Evolutionary conservation across 1,139 yeast species (phyloP), one percentile per base, ranked within the genome.

Genomic region (Nakaseomyces uthaithaninus): DNA sequence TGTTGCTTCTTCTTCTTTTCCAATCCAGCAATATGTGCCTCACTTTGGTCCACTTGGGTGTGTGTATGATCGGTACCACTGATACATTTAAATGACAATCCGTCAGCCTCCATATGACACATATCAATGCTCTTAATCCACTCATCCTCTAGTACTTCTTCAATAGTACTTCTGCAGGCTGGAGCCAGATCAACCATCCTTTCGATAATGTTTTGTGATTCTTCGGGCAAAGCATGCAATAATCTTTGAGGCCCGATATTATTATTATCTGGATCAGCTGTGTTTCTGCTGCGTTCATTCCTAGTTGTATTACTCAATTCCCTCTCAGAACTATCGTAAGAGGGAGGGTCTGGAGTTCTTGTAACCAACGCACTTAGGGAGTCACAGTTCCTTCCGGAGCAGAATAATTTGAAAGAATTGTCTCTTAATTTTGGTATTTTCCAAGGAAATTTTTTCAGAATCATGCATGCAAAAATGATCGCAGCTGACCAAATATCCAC

Each of bases 401-500:
- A 66, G 42, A 66, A 66, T 26, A 66, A 38, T 59, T 83, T 83
- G 64, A 86, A 89, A 47, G 94, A 82, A 51, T 81, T 77, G 62
- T 89, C 97, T 30, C 80, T 69, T 44, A 80, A 65, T 55, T 86
- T 82, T n/a, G 97, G 96, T 9, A 89, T 87, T 60, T 86, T 87
- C 97, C 97, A 87, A 9, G 97, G 96, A 64, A 89, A 89, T 62
- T 89, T 82, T 61, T 89, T 81, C 63, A 89, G 70, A 53, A 87
- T 80, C 95, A 89, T 87, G 67, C 96, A 89, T 54, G 95, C 86
- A 60, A 83, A 85, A 35, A 89, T 85, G 45, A 89, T 86, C 12
- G 95, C 96, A 19, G 80, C 78, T 8, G 95, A 84, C 97, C 97
- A 89, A 26, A 89, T 82, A 63, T 89, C 97, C 15, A 89, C 94